phyloP scores from a whole-genome alignment of 768 basidiomycete species.

The Tubosaeta brunneosetosa region DNA sequence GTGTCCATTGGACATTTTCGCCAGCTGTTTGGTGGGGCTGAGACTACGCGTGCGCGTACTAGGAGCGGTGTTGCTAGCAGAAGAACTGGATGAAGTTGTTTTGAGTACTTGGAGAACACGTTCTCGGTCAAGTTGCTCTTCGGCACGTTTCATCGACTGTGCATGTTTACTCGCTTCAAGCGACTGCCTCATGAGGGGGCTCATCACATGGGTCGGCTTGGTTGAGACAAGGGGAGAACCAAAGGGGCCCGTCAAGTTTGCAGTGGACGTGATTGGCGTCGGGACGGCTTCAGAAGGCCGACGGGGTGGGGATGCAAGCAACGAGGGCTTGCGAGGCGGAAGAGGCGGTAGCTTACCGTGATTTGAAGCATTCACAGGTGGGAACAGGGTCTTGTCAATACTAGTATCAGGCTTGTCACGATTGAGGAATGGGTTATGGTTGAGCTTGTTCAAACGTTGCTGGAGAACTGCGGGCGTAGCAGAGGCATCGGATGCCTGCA shows the following conservation, averaged over 20 bases:
- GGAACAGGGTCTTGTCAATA: slow-evolving; percentile 6
- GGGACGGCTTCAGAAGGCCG: slow-evolving; percentile 18
- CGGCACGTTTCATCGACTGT: slow-evolving; percentile 63
- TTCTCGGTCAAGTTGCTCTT: slow-evolving; percentile 64
- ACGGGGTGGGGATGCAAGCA: slow-evolving; percentile 14
- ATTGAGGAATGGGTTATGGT: slow-evolving; percentile 30
- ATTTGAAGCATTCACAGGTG: slow-evolving; percentile 1
- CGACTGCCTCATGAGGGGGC: slow-evolving; percentile 66
- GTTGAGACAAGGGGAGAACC: slow-evolving; percentile 21
- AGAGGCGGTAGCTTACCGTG: slow-evolving; percentile 27
- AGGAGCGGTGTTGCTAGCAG: slow-evolving; percentile 3
- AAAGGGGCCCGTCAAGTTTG: neutral
- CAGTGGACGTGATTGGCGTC: neutral
- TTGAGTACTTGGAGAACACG: slow-evolving; percentile 68
- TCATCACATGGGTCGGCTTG: slow-evolving; percentile 45
- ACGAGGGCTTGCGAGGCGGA: slow-evolving; percentile 35
- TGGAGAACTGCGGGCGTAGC: slow-evolving; percentile 1
- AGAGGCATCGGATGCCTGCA: slow-evolving; percentile 7
- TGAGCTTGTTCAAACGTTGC: slow-evolving; percentile 18
- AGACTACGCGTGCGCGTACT: slow-evolving; percentile 26
- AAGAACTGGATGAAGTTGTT: slow-evolving; percentile 42
- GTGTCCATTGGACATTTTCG: slow-evolving; percentile 3
- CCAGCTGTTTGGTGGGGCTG: slow-evolving; percentile 25
- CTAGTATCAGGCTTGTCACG: slow-evolving; percentile 16
- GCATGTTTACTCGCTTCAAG: slow-evolving; percentile 70